Base-by-base conservation (phyloP, 2,329 filamentous ascomycete genomes). In the Cercospora zeina region DNA sequence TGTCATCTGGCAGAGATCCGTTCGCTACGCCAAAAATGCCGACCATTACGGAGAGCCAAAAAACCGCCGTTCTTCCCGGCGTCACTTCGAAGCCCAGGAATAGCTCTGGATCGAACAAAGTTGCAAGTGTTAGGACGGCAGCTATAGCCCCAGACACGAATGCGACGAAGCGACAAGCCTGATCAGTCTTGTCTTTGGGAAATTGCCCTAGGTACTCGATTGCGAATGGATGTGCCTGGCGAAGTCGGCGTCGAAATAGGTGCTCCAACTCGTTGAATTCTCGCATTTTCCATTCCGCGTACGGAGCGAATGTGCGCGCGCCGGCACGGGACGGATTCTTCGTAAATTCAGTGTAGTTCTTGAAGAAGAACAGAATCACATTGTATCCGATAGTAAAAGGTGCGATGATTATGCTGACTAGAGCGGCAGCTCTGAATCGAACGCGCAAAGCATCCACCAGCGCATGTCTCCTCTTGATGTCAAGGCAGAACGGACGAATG, bases 201-300 rank as follows among this genome's bases (percentile, higher is more conserved):
- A 99, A 99, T 67, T 97, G 93, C 67, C 96, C 91, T 27, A 99
- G 84, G 71, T 99, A 99, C 53, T 91, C 86, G 34, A 89, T 91
- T 1, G 95, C 93, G 73, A 91, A 97, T 0, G 93, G 93, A 72
- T 95, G 92, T 0, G 95, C 96, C 89, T 97, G 96, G 67, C 96
- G 93, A 45, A 93, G 81, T 19, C 95, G 87, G 67, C 93, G 90
- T 63, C 92, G 85, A 71, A 97, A 99, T 1, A 97, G 82, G 75
- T 99, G 95, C 61, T 89, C 89, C 1, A 99, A 82, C 75, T 99
- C 95, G 71, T 99, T 99, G 82, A 97, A 99, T 74, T 97, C 93
- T 53, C 95, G 88, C 66, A 99, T 97, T 71, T 97, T 97, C 95
- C 95, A 99, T 74, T 96, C 90, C 0, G 95, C 95, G 55, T 96